Evolutionary conservation across 1,284 basidiomycete genomes (phyloP).

Genomic region (Austroboletus niveus): DNA sequence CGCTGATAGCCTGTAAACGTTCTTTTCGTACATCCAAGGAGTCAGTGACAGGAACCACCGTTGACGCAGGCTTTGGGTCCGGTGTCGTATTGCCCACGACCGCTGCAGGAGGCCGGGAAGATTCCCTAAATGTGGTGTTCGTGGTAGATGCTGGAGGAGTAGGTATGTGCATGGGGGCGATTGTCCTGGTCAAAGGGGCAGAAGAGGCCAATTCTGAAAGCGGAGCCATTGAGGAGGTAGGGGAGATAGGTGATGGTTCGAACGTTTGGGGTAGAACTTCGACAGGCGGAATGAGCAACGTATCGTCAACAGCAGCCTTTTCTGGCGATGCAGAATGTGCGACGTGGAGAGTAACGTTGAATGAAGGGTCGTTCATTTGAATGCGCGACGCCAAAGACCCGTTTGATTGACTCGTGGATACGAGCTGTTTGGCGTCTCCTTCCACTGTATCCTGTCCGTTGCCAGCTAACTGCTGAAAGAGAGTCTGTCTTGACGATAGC

Average conservation of each 20-base stretch:
- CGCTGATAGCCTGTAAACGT: slow-evolving; percentile 18
- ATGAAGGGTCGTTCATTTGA: slow-evolving; percentile 15
- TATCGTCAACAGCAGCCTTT: background rate
- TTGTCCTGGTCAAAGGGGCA: background rate
- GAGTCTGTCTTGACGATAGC: slow-evolving; percentile 22
- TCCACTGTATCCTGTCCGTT: background rate
- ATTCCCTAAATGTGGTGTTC: background rate
- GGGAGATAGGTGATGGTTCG: slow-evolving; percentile 18
- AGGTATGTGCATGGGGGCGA: background rate
- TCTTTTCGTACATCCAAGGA: slow-evolving; percentile 11
- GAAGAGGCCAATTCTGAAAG: background rate
- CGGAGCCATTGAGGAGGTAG: slow-evolving; percentile 6
- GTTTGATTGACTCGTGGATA: slow-evolving; percentile 9
- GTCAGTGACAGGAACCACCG: slow-evolving; percentile 1
- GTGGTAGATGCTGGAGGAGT: slow-evolving; percentile 1
- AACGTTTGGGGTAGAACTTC: slow-evolving; percentile 19
- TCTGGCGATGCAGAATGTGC: background rate
- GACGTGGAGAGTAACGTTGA: slow-evolving; percentile 1
- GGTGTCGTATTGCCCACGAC: background rate
- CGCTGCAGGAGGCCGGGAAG: background rate
- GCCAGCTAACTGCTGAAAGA: slow-evolving; percentile 22
- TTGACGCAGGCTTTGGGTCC: slow-evolving; percentile 1
- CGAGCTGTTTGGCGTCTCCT: background rate
- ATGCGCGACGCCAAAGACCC: slow-evolving; percentile 28
- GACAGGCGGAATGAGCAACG: slow-evolving; percentile 31